These are phyloP conservation scores for Hypoxylon sp. DNA, from an alignment of 2,329 filamentous ascomycete species.

Conservation along the genomic window DNA sequence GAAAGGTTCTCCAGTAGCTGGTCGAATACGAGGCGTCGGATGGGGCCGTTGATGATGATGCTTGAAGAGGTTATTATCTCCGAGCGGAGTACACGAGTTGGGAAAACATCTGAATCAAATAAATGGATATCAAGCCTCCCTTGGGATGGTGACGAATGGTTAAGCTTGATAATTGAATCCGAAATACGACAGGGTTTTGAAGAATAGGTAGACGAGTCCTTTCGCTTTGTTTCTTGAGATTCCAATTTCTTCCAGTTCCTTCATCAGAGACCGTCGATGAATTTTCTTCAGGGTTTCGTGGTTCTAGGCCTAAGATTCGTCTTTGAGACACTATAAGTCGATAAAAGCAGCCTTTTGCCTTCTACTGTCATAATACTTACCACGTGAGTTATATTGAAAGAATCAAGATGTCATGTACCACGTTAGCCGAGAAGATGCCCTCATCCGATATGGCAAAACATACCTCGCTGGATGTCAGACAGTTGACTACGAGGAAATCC, in stretches of 20 bases:
- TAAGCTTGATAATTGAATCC: neutral
- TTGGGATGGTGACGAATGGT: neutral
- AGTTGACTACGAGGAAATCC: neutral
- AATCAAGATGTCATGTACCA: neutral
- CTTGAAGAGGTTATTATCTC: neutral
- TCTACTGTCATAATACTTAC: neutral
- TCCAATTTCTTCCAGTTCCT: no score
- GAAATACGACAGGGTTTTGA: neutral
- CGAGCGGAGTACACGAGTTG: constrained; percentile 3
- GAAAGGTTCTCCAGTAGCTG: neutral
- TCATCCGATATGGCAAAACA: neutral
- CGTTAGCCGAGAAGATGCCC: neutral
- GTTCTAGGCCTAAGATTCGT: neutral
- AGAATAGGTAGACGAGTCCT: neutral
- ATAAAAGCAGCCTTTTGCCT: neutral
- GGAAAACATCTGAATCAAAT: neutral
- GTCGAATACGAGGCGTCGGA: constrained; percentile 17
- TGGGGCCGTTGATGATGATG: neutral
- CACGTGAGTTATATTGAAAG: neutral
- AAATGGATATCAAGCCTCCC: neutral
- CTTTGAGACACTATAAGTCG: neutral
- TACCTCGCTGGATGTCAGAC: neutral
- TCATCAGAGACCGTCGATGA: neutral
- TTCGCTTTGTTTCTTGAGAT: neutral
- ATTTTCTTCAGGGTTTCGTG: neutral